A percentile compares a stretch with the other conserved stretches of the same genome.
These are phyloP conservation scores for Gynostemma pentaphyllum DNA, from an alignment of 306 rosid species.

Conservation along the genomic window DNA sequence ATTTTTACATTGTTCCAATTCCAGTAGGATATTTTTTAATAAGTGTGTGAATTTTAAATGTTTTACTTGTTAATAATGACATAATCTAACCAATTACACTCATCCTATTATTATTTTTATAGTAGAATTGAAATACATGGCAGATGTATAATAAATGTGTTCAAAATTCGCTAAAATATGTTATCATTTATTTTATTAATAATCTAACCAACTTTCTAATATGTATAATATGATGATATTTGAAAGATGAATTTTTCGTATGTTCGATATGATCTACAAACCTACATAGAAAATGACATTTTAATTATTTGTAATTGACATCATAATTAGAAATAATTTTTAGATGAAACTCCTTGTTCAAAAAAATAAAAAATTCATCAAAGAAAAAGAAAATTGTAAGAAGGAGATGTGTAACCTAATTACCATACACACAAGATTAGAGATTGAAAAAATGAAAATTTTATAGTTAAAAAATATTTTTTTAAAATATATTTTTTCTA, in stretches of 20 bases:
- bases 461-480: too few species aligned
- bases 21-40: too few species aligned
- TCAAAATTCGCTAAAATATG: not conserved
- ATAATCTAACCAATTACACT: too few species aligned
- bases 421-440: too few species aligned
- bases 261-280: not conserved
- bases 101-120: too few species aligned
- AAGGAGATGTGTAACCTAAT: not conserved
- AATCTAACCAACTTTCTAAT: not conserved
- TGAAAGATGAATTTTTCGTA: not conserved
- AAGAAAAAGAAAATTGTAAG: not conserved
- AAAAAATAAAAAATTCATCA: not conserved
- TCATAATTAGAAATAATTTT: not conserved
- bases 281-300: not conserved
- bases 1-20: too few species aligned
- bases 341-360: not conserved
- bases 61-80: too few species aligned
- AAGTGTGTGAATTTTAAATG: too few species aligned
- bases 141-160: too few species aligned
- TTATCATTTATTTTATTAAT: not conserved
- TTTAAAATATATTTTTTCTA: too few species aligned
- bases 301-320: not conserved
- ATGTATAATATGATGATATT: not conserved
- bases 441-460: too few species aligned
- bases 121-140: too few species aligned